A percentile compares a stretch with the other conserved stretches of the same genome.
Conservation (phyloP, 2,329 filamentous ascomycete species). For the Aspergillus transmontanensis region DNA sequence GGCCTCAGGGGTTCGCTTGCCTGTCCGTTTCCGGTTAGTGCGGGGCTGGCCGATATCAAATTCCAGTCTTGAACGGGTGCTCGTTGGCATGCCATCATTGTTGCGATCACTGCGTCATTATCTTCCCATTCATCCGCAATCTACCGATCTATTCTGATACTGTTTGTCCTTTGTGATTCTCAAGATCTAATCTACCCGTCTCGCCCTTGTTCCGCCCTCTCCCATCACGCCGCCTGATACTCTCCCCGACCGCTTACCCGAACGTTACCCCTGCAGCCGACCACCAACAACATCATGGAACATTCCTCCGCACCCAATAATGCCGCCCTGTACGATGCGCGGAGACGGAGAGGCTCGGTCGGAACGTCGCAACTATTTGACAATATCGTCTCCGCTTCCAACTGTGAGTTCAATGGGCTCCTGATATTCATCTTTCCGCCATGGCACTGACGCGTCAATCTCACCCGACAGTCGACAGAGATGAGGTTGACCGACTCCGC, state of each 20-base stretch:
- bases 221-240: constrained; percentile 1
- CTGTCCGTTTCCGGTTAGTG: constrained; percentile 43
- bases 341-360: constrained; percentile 45
- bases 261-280: not conserved
- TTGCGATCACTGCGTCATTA: not conserved
- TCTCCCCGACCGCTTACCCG: not conserved
- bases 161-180: not conserved
- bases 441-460: constrained; percentile 3
- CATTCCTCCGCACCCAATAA: constrained; percentile 41
- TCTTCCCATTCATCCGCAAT: not conserved
- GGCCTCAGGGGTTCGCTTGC: constrained; percentile 48
- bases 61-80: constrained; percentile 24
- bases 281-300: constrained; percentile 30
- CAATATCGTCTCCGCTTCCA: constrained; percentile 93
- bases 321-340: constrained; percentile 48
- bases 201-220: not conserved
- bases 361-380: constrained; percentile 75
- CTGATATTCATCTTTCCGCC: not conserved
- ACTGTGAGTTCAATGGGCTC: constrained; percentile 67
- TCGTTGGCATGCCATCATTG: constrained; percentile 14
- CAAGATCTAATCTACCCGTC: not conserved
- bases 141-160: not conserved
- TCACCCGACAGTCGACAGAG: constrained; percentile 75
- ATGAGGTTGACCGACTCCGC: constrained; percentile 91
- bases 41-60: constrained; percentile 48